Base-by-base conservation (phyloP, 83 land plant genomes). In the Picea engelmannii region DNA sequence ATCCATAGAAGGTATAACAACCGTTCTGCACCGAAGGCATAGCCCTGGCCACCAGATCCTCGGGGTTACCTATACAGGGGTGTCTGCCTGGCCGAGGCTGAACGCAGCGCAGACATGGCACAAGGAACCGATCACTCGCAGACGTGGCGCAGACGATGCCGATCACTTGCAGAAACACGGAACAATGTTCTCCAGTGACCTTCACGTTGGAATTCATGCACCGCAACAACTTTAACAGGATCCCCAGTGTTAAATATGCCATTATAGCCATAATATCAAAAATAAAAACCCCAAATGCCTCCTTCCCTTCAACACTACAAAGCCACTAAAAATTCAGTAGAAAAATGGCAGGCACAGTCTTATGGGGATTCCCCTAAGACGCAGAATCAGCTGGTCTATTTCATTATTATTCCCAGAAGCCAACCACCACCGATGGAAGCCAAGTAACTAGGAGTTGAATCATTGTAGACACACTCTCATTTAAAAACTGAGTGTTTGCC, bases 241-340 rank as follows among this genome's bases (percentile, higher is more conserved):
- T 87, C 38, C 96, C 96, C 35, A 89, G 96, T 52, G 89, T 94
- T 42, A 90, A 85, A n/a, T 88, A 69, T 4, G 96, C 94, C 93
- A 91, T 90, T 49, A n/a, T 42, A 44, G 59, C 59, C 12, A 16
- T 55, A 55, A 55, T 12, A 55, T 55, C 15, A 55, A 1, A 12
- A 44, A 44, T 7, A 0, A 6, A 8, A 44, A 44, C 0, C 49
- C 9, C 49, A 6, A 44, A 44, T 44, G 49, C 49, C 49, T 44
- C 49, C 49, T 8, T 0, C 9, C 15, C 59, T 12, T 8, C 8
- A 47, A 55, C 15, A 55, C 59, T 12, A 0, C 13, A 55, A 55
- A 55, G 12, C 13, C 59, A 15, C 59, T 55, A 55, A 0, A 12
- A 3, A 55, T 55, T 55, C 59, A 55, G 59, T 16, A 55, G 59